Conservation (phyloP, 805 yeast species). For the Nakazawaea wickerhamii region DNA sequence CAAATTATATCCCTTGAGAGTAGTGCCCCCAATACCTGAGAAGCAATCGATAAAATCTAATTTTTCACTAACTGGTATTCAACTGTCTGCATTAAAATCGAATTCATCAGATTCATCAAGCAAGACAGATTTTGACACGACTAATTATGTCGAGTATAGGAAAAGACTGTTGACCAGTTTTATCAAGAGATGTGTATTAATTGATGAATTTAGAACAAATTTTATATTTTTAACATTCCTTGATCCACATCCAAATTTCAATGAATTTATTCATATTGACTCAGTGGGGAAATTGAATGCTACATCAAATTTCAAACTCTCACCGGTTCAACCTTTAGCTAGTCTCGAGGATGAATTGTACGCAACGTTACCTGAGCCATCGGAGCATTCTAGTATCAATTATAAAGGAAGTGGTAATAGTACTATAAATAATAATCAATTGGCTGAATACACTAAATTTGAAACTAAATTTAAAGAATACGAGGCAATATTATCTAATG, state of each 20-base stretch:
- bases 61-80: constrained; percentile 7
- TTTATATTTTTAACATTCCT: constrained; percentile 70
- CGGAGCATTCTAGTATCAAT: constrained; percentile 27
- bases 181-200: constrained; percentile 65
- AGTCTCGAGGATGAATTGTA: constrained; percentile 52
- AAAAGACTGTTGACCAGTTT: constrained; percentile 73
- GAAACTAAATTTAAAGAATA: constrained; percentile 28
- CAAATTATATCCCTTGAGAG: constrained; percentile 69
- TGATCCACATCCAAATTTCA: constrained; percentile 83
- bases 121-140: constrained; percentile 6
- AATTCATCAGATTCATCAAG: not conserved
- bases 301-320: constrained; percentile 47
- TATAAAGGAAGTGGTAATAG: no score
- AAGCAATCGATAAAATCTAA: constrained; percentile 55
- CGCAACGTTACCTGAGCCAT: constrained; percentile 57
- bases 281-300: constrained; percentile 48
- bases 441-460: constrained; percentile 22
- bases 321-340: constrained; percentile 53
- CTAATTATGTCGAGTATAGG: constrained; percentile 46
- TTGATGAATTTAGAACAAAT: constrained; percentile 50
- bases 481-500: constrained; percentile 26
- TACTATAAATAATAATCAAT: constrained; percentile 26
- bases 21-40: constrained; percentile 93
- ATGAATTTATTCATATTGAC: constrained; percentile 59
- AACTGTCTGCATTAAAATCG: constrained; percentile 4